phyloP scores from a whole-genome alignment of 176 grass and related monocot species.

The Saccharum officinarum region DNA sequence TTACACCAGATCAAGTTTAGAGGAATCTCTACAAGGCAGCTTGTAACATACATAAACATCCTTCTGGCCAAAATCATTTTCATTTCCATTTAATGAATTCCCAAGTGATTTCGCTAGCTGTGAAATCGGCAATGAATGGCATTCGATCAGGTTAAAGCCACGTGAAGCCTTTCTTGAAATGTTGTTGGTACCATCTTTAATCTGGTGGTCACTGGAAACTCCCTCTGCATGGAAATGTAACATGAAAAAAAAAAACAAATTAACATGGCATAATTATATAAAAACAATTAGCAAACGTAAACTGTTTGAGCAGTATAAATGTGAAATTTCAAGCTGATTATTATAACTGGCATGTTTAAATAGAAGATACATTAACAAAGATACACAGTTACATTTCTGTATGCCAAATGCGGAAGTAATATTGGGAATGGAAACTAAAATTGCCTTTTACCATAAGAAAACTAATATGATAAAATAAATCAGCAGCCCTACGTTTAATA shows the following conservation, averaged over 20 bases:
- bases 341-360: slow-evolving; percentile 4
- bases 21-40: slow-evolving; percentile 46
- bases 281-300: not conserved
- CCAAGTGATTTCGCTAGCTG: slow-evolving; percentile 32
- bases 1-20: slow-evolving; percentile 73
- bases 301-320: slow-evolving; percentile 4
- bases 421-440: not conserved
- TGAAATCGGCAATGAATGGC: slow-evolving; percentile 41
- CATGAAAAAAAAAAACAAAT: not conserved
- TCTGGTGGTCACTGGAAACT: slow-evolving; percentile 28
- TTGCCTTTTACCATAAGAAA: not conserved
- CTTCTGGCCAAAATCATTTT: slow-evolving; percentile 36
- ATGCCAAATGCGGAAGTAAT: not conserved
- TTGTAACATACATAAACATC: slow-evolving; percentile 57
- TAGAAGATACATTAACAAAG: slow-evolving; percentile 10
- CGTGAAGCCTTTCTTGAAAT: slow-evolving; percentile 70
- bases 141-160: slow-evolving; percentile 84
- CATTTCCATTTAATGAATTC: slow-evolving; percentile 36
- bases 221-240: slow-evolving; percentile 23
- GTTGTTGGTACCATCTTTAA: slow-evolving; percentile 36
- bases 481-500: not conserved
- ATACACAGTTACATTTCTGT: not conserved
- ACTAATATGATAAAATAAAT: not conserved
- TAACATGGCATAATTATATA: slow-evolving; percentile 1
- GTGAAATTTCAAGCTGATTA: not conserved